These are phyloP conservation scores for Candida gigantensis DNA, from an alignment of 1,139 yeast genomes.

Conservation along the genomic window DNA sequence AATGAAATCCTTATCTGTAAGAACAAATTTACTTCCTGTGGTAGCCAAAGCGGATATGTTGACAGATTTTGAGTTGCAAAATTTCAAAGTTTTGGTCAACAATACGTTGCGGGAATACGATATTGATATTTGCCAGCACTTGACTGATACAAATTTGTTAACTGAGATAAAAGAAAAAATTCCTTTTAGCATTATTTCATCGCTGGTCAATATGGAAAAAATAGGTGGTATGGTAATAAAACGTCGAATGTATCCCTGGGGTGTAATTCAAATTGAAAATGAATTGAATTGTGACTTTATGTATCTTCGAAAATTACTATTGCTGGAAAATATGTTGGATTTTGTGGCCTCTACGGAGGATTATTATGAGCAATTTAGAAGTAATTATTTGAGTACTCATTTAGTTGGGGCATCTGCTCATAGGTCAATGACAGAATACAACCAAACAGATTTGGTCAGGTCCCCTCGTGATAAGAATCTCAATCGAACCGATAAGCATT, in stretches of 20 bases:
- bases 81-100: conserved; percentile 48
- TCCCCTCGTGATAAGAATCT: not conserved
- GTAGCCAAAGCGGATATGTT: conserved; percentile 75
- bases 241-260: conserved; percentile 75
- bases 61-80: conserved; percentile 38
- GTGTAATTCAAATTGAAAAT: conserved; percentile 69
- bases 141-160: conserved; percentile 31
- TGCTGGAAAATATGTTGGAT: conserved; percentile 59
- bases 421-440: not conserved
- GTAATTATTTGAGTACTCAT: conserved; percentile 19
- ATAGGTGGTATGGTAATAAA: conserved; percentile 56
- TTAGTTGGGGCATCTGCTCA: not conserved
- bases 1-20: conserved; percentile 63
- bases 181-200: conserved; percentile 66
- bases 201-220: conserved; percentile 43
- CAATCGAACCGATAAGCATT: not conserved
- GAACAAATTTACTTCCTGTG: conserved; percentile 77
- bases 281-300: conserved; percentile 64
- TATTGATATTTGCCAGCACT: conserved; percentile 59
- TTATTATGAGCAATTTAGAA: conserved; percentile 57
- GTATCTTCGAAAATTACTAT: conserved; percentile 50
- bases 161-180: conserved; percentile 20
- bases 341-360: conserved; percentile 56
- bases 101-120: conserved; percentile 45
- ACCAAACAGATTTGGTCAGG: not conserved